Conservation (phyloP, 805 yeast species). For the Pichia pseudocactophila region DNA sequence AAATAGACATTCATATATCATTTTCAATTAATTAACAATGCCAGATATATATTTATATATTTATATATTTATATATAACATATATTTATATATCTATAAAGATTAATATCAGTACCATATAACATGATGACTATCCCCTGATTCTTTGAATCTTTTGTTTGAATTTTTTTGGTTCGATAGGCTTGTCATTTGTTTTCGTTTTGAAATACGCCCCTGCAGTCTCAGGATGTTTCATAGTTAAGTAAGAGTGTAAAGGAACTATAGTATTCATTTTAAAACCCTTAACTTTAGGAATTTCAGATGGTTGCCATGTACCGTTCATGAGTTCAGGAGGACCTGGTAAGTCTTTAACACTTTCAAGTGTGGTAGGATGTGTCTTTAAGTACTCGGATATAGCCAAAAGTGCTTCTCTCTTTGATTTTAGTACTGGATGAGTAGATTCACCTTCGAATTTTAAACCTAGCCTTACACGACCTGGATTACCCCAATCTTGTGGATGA, state of each 20-base stretch:
- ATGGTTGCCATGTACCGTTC: conserved; percentile 41
- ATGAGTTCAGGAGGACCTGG: conserved; percentile 57
- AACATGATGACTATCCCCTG: conserved; percentile 28
- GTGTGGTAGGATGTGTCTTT: conserved; percentile 59
- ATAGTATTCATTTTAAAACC: conserved; percentile 82
- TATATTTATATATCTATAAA: not conserved
- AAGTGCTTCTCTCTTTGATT: conserved; percentile 60
- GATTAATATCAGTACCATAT: not conserved
- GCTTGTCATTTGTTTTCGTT: conserved; percentile 34
- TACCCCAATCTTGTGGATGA: conserved; percentile 96
- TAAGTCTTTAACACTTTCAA: conserved; percentile 50
- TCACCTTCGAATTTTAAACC: conserved; percentile 44
- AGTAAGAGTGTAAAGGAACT: conserved; percentile 80
- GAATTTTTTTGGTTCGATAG: conserved; percentile 17
- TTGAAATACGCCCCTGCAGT: conserved; percentile 58
- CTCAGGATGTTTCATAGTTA: conserved; percentile 77
- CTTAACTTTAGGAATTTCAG: conserved; percentile 64
- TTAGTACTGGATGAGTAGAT: conserved; percentile 27
- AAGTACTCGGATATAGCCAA: conserved; percentile 52
- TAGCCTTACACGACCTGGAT: conserved; percentile 91
- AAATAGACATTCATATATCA: not conserved
- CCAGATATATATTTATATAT: conserved; percentile 4
- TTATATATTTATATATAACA: not conserved
- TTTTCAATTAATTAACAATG: not conserved
- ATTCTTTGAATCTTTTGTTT: conserved; percentile 56